These are phyloP conservation scores for Emericellopsis terricola DNA, from an alignment of 495 filamentous ascomycete genomes.

Conservation along the genomic window DNA sequence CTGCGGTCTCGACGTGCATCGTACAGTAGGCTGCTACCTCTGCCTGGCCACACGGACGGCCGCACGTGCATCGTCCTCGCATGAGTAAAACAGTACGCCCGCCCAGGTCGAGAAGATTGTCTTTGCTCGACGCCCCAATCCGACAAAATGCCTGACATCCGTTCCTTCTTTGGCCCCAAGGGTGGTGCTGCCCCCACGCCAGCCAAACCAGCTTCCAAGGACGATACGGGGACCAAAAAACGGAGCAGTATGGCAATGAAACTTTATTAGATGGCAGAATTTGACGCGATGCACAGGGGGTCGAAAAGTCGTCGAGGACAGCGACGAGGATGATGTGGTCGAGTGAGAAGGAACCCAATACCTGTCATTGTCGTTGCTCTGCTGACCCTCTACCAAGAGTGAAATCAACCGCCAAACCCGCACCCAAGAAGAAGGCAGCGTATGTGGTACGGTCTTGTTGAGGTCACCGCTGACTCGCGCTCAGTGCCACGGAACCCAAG, in stretches of 20 bases:
- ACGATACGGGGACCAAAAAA: slow-evolving; percentile 19
- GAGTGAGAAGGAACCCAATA: slow-evolving; percentile 13
- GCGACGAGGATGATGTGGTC: slow-evolving; percentile 40
- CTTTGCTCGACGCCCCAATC: not conserved
- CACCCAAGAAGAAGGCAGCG: slow-evolving; percentile 24
- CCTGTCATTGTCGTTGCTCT: not conserved
- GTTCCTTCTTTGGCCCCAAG: slow-evolving; percentile 59
- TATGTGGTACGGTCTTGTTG: slow-evolving; percentile 6
- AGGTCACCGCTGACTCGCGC: not conserved
- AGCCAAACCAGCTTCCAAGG: slow-evolving; percentile 29
- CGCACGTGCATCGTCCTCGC: not conserved
- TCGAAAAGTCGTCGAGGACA: slow-evolving; percentile 60
- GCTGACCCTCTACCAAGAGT: slow-evolving; percentile 8
- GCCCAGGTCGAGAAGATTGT: not conserved
- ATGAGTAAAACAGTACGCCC: not conserved
- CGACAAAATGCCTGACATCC: slow-evolving; percentile 56
- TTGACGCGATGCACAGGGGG: slow-evolving; percentile 36
- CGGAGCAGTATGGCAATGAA: too few relatives aligned
- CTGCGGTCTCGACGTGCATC: too few relatives aligned
- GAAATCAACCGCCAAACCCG: slow-evolving; percentile 20
- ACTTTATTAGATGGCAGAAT: too few relatives aligned
- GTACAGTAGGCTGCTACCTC: not conserved
- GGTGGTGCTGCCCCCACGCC: slow-evolving; percentile 18
- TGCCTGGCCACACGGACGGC: not conserved
- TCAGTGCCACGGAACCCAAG: slow-evolving; percentile 16